Evolutionary conservation across 805 yeast genomes (phyloP).

Genomic region (Grigorovia humatica): DNA sequence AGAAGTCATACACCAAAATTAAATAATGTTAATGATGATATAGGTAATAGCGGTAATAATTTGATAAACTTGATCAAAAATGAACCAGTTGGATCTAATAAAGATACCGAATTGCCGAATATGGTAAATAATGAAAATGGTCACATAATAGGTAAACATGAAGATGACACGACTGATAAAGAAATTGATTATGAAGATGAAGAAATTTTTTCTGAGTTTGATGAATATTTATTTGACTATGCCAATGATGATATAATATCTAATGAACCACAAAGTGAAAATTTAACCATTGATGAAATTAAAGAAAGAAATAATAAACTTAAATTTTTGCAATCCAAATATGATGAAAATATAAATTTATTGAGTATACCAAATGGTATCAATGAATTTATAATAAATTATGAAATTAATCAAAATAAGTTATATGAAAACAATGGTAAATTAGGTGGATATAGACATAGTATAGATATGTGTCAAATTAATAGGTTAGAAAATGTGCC

Average conservation of each 20-base stretch:
- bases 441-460: constrained; percentile 23
- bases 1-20: constrained; percentile 2
- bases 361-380: constrained; percentile 26
- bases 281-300: constrained; percentile 10
- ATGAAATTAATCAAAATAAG: constrained; percentile 15
- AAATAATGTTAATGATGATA: background rate
- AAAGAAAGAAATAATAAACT: constrained; percentile 4
- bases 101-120: background rate
- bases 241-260: constrained; percentile 8
- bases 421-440: constrained; percentile 16
- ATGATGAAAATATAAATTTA: constrained; percentile 13
- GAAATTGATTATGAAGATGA: constrained; percentile 2
- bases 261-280: constrained; percentile 9
- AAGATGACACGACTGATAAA: background rate
- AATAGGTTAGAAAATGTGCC: constrained; percentile 21
- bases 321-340: constrained; percentile 8
- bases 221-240: constrained; percentile 1
- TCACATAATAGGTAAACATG: background rate
- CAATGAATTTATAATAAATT: constrained; percentile 27
- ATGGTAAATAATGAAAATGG: background rate
- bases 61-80: background rate
- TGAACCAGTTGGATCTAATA: background rate
- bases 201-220: constrained; percentile 19
- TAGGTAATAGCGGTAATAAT: background rate
- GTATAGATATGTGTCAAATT: constrained; percentile 19